These are phyloP conservation scores for Dipodascus albidus DNA, from an alignment of 805 yeast species.

Conservation along the genomic window DNA sequence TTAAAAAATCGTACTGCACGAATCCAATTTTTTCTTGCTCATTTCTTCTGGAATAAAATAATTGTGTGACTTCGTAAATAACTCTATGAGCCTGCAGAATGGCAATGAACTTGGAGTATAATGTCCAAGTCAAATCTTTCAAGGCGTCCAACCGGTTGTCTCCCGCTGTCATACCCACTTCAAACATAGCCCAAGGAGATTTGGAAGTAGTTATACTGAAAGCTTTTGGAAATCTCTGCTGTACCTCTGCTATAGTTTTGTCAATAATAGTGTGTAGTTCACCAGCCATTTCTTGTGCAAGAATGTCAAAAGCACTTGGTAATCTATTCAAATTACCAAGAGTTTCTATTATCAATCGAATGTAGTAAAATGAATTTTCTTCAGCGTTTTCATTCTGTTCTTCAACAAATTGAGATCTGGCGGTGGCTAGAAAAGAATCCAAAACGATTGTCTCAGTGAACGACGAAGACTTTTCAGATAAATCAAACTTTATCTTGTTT, in stretches of 20 bases:
- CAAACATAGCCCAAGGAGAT: slow-evolving; percentile 20
- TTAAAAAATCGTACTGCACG: slow-evolving; percentile 26
- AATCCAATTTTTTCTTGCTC: slow-evolving; percentile 10
- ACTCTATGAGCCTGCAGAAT: slow-evolving; percentile 63
- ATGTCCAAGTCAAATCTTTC: slow-evolving; percentile 57
- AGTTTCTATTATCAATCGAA: slow-evolving; percentile 41
- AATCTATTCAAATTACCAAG: slow-evolving; percentile 51
- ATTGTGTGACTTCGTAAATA: slow-evolving; percentile 40
- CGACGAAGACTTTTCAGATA: slow-evolving; percentile 15
- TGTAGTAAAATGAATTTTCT: slow-evolving; percentile 41
- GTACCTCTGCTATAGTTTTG: slow-evolving; percentile 53
- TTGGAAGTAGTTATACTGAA: slow-evolving; percentile 17
- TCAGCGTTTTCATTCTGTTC: slow-evolving; percentile 22
- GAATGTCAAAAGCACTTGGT: slow-evolving; percentile 42
- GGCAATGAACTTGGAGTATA: slow-evolving; percentile 52
- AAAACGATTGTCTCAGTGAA: slow-evolving; percentile 15
- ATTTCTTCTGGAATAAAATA: slow-evolving; percentile 8
- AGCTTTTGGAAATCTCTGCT: slow-evolving; percentile 40
- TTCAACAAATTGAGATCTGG: slow-evolving; percentile 4
- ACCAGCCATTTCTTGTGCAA: slow-evolving; percentile 41
- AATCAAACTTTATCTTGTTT: slow-evolving; percentile 17
- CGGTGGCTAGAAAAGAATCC: slow-evolving; percentile 13
- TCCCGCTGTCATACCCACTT: slow-evolving; percentile 30
- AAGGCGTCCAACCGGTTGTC: slow-evolving; percentile 45
- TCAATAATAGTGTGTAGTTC: slow-evolving; percentile 57